Evolutionary conservation across 495 filamentous ascomycete species (phyloP), one percentile per base, ranked within the genome.

Genomic region (Aspergillus sparsus): DNA sequence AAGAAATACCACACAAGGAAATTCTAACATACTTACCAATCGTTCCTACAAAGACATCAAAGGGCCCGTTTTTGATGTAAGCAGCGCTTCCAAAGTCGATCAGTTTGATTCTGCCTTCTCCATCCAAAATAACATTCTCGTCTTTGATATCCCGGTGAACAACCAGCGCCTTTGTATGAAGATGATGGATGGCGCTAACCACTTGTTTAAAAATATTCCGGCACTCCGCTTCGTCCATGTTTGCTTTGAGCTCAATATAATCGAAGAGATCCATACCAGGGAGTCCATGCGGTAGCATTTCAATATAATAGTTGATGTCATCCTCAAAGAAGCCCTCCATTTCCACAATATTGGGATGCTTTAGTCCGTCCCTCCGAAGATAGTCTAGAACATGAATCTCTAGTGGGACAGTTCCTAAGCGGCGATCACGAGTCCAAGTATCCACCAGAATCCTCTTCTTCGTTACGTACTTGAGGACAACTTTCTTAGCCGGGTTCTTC

Each of bases 311-410:
- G 66, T 99, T 98, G 68, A 92, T 79, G 60, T 96, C 91, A 57
- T 99, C 95, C 71, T 99, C 94, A 70, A 99, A 99, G 75, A 98
- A 99, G 59, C 95, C 93, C 37, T 89, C 85, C 95, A 99, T 98
- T 76, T 98, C 94, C 32, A 99, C 91, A 60, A 99, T 97, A 66
- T 98, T 98, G 27, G 92, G 89, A 68, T 99, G 94, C 65, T 85
- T 88, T 41, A 93, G 79, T 31, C 90, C 93, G 62, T 96, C 92
- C 5, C 89, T 82, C 34, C 92, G 86, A 1, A 99, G 85, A 69
- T 93, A 99, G 71, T 99, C 91, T 9, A 99, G 80, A 45, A 98
- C 94, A 65, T 99, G 94, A 63, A 99, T 98, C 74, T 99, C 94
- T 57, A 99, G 78, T 2, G 94, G 94, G 3, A 99, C 94, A 0